Base-by-base conservation (phyloP, 805 yeast genomes). In the Starmerella tilneyi region DNA sequence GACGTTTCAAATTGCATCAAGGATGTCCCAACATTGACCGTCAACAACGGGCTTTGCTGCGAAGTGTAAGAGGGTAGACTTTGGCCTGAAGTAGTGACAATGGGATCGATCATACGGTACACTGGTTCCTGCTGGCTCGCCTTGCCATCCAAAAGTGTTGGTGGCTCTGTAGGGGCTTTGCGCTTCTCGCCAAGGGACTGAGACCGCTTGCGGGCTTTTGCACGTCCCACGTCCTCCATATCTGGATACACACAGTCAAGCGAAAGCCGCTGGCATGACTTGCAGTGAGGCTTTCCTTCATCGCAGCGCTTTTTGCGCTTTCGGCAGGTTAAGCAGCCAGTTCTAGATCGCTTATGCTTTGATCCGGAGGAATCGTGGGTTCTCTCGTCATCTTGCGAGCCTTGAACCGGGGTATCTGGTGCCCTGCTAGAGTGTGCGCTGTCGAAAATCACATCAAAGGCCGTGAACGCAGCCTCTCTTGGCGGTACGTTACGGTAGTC, bases 251-350 rank as follows among this genome's bases (percentile, higher is more conserved):
- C 66, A 58, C 94, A 83, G 43, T 68, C 72, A 40, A 82, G 65
- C 11, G 76, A 68, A 21, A 83, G 66, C 43, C 92, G 64, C n/a
- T 62, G 51, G 60, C 94, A 83, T 54, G 82, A 86, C 1, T 66
- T 59, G 56, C 94, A 83, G 21, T 60, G 60, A 4, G 94, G 94
- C 44, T 70, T 70, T 1, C 70, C 65, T 58, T 83, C 92, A 56
- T 84, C 81, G 53, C 94, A 83, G 45, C 86, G 70, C 59, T 81
- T 83, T 50, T 83, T 83, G 21, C 94, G 63, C 48, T 73, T 75
- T 36, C 92, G 72, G 54, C 94, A 83, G 1, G 94, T 81, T 34
- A 80, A 65, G 59, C 94, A 83, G 0, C 94, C 94, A 8, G 69
- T 53, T 3, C 66, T 54, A 5, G 54, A 50, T 22, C 53, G 30